Conservation (phyloP, 2,329 filamentous ascomycete genomes). For the Hypoxylon sp. region DNA sequence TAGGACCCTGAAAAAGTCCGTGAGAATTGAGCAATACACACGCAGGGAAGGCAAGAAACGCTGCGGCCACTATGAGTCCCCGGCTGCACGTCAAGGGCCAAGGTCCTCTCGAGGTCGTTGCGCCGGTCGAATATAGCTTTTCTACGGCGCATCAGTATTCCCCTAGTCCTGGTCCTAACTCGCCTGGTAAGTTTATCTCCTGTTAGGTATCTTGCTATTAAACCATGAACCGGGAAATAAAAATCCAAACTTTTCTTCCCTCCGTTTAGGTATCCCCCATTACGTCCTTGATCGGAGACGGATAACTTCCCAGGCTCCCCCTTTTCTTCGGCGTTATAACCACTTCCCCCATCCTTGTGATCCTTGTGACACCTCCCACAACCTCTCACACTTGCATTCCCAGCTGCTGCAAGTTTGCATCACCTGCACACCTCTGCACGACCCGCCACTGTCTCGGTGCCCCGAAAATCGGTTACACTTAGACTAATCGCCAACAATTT, state of each 20-base stretch:
- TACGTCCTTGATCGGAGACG: neutral
- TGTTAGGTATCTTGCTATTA: no score
- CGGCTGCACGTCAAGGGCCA: conserved; percentile 39
- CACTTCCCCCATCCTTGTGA: neutral
- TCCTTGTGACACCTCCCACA: neutral
- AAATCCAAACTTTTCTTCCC: neutral
- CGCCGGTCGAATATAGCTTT: conserved; percentile 30
- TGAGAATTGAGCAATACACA: conserved; percentile 24
- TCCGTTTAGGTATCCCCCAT: conserved; percentile 1
- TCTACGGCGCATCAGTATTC: conserved; percentile 31
- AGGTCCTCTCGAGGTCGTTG: conserved; percentile 35
- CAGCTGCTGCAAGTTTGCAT: conserved; percentile 19
- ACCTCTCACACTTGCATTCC: neutral
- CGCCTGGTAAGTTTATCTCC: conserved; percentile 21
- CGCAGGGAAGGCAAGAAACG: conserved; percentile 4
- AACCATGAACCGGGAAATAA: neutral
- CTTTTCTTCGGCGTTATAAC: neutral
- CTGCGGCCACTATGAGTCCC: conserved; percentile 37
- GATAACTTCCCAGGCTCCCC: neutral
- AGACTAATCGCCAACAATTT: conserved; percentile 3
- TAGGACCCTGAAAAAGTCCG: conserved; percentile 37
- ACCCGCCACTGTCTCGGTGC: conserved; percentile 9
- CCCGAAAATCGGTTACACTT: conserved; percentile 43
- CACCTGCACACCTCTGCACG: conserved; percentile 10
- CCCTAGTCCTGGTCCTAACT: neutral